Evolutionary conservation across 768 basidiomycete species (phyloP), one percentile per base, ranked within the genome.

Genomic region (Chiua virens): DNA sequence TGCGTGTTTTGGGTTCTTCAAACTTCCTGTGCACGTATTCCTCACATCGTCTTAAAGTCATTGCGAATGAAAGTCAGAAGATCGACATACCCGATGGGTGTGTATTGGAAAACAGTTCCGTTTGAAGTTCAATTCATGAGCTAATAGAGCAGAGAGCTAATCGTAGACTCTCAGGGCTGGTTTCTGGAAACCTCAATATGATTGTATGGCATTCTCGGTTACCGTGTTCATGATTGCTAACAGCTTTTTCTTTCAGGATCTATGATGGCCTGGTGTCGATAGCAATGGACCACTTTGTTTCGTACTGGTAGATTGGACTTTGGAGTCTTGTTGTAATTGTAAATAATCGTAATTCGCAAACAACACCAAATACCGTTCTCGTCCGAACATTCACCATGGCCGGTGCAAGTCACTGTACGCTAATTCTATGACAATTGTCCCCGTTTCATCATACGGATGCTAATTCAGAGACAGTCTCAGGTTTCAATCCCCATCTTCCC

Each of bases 401-500:
- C 50, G 64, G 69, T 44, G 54, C 62, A 57, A 48, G 50, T 53
- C 64, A 69, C 54, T 50, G 67, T 69, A 54, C 22, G 69, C 42
- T 18, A n/a, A 36, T 43, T 38, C 62, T 8, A 2, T 25, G 20
- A 7, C 42, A 28, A 21, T 23, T 48, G 30, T 47, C 37, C 18
- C 40, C 38, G 27, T 42, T 38, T 23, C 18, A 23, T 36, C n/a
- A 41, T 17, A 47, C 6, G 3, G 23, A 10, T 28, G 10, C 44
- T 58, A 27, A 54, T 20, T 45, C 21, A 41, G 47, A 38, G 22
- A 56, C 35, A 85, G 85, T 77, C 60, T 71, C 85, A 72, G 94
- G 92, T 58, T 96, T 96, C 63, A 79, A 92, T 69, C 93, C 93
- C 35, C 93, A 93, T 67, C 77, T 93, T 25, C 90, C 92, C 9